Conservation (phyloP, 176 grass and related monocot species). For the Tillandsia leiboldiana region DNA sequence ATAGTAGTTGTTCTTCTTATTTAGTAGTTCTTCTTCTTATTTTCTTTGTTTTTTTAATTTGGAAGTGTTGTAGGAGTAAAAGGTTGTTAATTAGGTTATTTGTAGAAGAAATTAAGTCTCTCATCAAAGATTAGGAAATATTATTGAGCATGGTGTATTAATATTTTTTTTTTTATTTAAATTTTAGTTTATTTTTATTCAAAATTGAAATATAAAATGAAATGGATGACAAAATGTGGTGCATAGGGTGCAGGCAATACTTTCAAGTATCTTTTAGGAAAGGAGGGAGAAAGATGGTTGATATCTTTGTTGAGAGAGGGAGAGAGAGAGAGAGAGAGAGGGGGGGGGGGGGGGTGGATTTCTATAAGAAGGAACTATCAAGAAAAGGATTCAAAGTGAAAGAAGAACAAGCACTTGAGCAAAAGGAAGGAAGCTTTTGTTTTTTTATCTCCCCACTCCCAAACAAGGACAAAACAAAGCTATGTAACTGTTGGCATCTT, state of each 20-base stretch:
- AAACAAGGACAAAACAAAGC: conserved; percentile 10
- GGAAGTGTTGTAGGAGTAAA: neutral
- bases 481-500: conserved; percentile 25
- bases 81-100: neutral
- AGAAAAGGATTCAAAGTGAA: conserved; percentile 10
- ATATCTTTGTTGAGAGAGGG: neutral
- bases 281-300: neutral
- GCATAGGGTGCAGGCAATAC: too few relatives aligned
- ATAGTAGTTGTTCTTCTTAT: neutral
- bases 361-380: conserved; percentile 19
- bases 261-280: too few relatives aligned
- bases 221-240: too few relatives aligned
- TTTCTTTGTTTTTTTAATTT: neutral
- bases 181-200: neutral
- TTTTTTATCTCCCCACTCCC: conserved; percentile 29
- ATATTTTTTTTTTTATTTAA: neutral
- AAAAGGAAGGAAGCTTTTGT: conserved; percentile 57
- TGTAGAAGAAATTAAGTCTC: neutral
- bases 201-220: too few relatives aligned
- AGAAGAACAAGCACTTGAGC: conserved; percentile 10
- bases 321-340: neutral
- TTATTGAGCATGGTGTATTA: neutral
- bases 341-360: neutral
- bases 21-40: neutral
- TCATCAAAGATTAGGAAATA: neutral